phyloP scores from a whole-genome alignment of 148 eudicot species.

The Diospyros lotus region DNA sequence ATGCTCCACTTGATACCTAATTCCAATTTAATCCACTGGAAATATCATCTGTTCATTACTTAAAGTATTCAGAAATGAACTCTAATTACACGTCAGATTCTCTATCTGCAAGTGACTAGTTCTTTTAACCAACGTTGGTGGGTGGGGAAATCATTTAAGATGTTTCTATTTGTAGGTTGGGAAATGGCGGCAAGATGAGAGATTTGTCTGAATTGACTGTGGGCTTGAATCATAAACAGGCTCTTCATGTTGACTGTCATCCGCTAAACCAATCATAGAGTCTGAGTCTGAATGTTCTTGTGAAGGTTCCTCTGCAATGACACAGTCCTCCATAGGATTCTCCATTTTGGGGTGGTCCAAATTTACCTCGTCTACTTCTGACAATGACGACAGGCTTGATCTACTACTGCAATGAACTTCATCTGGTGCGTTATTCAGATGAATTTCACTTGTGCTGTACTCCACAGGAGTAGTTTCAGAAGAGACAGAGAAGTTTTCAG shows the following conservation, averaged over 20 bases:
- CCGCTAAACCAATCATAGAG: slow-evolving; percentile 15
- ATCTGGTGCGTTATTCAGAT: slow-evolving; percentile 13
- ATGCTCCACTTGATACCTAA: slow-evolving; percentile 12
- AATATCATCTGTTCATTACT: slow-evolving; percentile 13
- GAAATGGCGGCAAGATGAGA: slow-evolving; percentile 23
- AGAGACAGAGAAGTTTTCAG: slow-evolving; percentile 18
- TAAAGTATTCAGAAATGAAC: slow-evolving; percentile 2
- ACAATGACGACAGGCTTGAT: slow-evolving; percentile 33
- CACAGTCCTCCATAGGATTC: not conserved
- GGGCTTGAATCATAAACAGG: slow-evolving; percentile 86
- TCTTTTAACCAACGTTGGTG: slow-evolving; percentile 19
- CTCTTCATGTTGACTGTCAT: slow-evolving; percentile 29
- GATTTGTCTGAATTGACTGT: slow-evolving; percentile 24
- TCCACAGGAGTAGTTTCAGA: slow-evolving; percentile 18
- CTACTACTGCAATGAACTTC: slow-evolving; percentile 22
- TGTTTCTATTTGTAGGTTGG: slow-evolving; percentile 17
- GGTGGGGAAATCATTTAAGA: slow-evolving; percentile 7
- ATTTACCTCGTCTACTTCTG: slow-evolving; percentile 27
- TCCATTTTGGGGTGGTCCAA: no score
- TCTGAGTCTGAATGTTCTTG: slow-evolving; percentile 22
- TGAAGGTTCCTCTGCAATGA: slow-evolving; percentile 26
- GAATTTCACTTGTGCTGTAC: not conserved
- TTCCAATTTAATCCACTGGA: slow-evolving; percentile 8
- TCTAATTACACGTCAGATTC: slow-evolving; percentile 21
- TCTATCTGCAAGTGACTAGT: slow-evolving; percentile 18